Evolutionary conservation across 2,329 filamentous ascomycete species (phyloP).

Genomic region (Talaromyces sp.): DNA sequence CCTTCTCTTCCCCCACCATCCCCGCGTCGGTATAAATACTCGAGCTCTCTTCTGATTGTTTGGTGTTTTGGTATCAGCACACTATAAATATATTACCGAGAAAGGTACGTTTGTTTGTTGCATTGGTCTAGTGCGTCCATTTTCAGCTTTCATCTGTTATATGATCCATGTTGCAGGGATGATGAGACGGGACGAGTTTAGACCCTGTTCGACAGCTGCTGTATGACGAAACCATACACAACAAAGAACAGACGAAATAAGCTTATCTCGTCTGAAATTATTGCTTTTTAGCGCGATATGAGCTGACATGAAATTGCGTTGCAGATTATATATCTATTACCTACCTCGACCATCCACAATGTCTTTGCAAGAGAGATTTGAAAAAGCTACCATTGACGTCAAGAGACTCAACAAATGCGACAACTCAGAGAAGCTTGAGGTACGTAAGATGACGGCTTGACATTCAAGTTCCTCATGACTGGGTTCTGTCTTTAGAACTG

Average conservation of each 20-base stretch:
- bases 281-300: neutral
- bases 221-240: neutral
- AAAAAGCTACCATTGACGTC: neutral
- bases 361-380: constrained; percentile 6
- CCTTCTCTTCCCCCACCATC: neutral
- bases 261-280: neutral
- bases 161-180: neutral
- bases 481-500: neutral
- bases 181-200: neutral
- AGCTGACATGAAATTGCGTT: neutral
- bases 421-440: neutral
- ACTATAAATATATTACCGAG: neutral
- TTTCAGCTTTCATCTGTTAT: neutral
- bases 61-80: neutral
- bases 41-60: neutral
- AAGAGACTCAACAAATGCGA: neutral
- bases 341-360: neutral
- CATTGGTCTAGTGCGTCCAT: neutral
- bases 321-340: neutral
- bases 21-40: neutral
- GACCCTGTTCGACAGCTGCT: neutral
- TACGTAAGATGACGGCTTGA: too few species aligned
- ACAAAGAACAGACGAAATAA: neutral
- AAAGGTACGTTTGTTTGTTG: neutral
- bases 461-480: too few species aligned